Conservation (phyloP, 495 filamentous ascomycete genomes). For the Tricharina praecox region DNA sequence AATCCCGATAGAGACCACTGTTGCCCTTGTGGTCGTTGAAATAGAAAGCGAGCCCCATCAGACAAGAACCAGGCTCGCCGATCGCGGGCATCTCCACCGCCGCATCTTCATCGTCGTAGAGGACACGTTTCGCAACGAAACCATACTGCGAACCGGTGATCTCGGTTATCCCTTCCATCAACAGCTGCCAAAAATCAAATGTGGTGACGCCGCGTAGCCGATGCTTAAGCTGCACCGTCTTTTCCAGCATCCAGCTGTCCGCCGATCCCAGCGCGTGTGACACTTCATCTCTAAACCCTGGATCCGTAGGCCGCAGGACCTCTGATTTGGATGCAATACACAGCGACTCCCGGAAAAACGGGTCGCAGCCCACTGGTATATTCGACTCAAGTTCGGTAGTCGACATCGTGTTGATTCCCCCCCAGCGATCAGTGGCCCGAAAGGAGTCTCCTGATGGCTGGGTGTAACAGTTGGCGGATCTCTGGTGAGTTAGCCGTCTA, state of each 20-base stretch:
- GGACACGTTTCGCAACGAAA: constrained; percentile 51
- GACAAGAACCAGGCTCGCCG: constrained; percentile 41
- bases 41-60: constrained; percentile 53
- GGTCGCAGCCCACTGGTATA: not conserved
- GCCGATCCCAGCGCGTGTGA: constrained; percentile 11
- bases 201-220: constrained; percentile 36
- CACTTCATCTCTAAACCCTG: not conserved
- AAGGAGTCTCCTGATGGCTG: too few species aligned
- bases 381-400: not conserved
- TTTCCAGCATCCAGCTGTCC: constrained; percentile 47
- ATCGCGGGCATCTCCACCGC: constrained; percentile 42
- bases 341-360: constrained; percentile 1
- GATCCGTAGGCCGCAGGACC: constrained; percentile 1
- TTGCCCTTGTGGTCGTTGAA: constrained; percentile 45
- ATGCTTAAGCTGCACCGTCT: constrained; percentile 45
- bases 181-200: constrained; percentile 47
- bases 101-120: constrained; percentile 40
- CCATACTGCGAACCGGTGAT: constrained; percentile 52
- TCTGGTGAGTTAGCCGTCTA: too few species aligned
- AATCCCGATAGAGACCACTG: constrained; percentile 39
- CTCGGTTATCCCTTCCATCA: constrained; percentile 49
- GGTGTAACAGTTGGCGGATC: too few species aligned
- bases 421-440: too few species aligned
- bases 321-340: constrained; percentile 1
- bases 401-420: constrained; percentile 3